Percentiles rank a stretch among this genome's conserved stretches.
These are phyloP conservation scores for Raphanus raphanistrum DNA, from an alignment of 345 rosid species.

Conservation along the genomic window DNA sequence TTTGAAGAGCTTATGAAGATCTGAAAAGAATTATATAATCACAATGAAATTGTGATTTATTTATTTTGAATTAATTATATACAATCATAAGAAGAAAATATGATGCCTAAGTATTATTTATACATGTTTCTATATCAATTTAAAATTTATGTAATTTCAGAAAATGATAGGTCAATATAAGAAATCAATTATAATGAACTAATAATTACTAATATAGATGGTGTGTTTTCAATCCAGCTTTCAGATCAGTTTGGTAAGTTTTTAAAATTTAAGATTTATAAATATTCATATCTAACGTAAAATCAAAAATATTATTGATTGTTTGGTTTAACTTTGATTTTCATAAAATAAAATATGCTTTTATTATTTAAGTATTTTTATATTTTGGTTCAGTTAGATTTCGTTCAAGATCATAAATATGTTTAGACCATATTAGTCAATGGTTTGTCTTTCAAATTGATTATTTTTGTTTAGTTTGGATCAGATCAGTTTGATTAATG, in stretches of 20 bases:
- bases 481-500: neutral
- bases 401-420: neutral
- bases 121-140: neutral
- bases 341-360: neutral
- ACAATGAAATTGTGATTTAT: neutral
- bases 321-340: neutral
- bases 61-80: neutral
- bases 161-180: neutral
- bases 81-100: neutral
- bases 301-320: neutral
- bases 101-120: neutral
- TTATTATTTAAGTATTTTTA: too few relatives aligned
- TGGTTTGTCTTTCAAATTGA: neutral
- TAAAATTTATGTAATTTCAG: neutral
- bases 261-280: neutral
- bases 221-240: neutral
- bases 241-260: neutral
- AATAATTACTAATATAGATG: neutral
- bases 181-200: neutral
- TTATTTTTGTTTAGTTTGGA: neutral
- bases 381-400: neutral
- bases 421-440: neutral
- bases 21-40: neutral
- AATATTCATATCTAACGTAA: neutral
- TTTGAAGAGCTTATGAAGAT: constrained; percentile 57